Conservation (phyloP, 306 rosid species). For the Aeschynomene evenia region DNA sequence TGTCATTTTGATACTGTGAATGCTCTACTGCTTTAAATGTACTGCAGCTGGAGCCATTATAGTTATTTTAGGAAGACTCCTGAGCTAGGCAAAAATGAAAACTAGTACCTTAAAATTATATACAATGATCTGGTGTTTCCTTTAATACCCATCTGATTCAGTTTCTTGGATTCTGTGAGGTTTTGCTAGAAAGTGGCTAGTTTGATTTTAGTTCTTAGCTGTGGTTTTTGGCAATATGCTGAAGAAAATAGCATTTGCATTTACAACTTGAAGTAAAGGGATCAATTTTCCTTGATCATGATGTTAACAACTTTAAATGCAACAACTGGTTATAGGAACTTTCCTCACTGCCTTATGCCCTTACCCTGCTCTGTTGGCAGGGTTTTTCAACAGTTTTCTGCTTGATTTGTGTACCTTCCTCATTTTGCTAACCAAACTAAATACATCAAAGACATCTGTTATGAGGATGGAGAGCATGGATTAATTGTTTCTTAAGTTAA, state of each 20-base stretch:
- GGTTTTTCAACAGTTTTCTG: neutral
- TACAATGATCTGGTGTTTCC: neutral
- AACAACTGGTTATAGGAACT: neutral
- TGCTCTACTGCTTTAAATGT: slow-evolving; percentile 22
- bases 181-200: slow-evolving; percentile 4
- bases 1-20: slow-evolving; percentile 20
- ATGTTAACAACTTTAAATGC: neutral
- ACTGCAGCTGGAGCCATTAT: slow-evolving; percentile 10
- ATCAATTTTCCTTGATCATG: neutral
- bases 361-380: neutral
- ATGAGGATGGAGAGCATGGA: too few relatives aligned
- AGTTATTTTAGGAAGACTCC: slow-evolving; percentile 25
- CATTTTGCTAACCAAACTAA: neutral
- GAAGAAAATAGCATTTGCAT: neutral
- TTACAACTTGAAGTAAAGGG: neutral
- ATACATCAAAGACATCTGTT: too few relatives aligned
- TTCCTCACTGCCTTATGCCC: neutral
- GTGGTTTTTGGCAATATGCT: neutral
- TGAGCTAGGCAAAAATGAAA: neutral
- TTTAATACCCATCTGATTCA: neutral
- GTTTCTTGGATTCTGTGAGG: neutral
- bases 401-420: neutral
- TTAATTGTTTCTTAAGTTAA: too few relatives aligned
- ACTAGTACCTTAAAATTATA: neutral
- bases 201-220: neutral